Evolutionary conservation across 192 early-diverging fungal genomes (phyloP).

Genomic region (Funneliformis geosporum): DNA sequence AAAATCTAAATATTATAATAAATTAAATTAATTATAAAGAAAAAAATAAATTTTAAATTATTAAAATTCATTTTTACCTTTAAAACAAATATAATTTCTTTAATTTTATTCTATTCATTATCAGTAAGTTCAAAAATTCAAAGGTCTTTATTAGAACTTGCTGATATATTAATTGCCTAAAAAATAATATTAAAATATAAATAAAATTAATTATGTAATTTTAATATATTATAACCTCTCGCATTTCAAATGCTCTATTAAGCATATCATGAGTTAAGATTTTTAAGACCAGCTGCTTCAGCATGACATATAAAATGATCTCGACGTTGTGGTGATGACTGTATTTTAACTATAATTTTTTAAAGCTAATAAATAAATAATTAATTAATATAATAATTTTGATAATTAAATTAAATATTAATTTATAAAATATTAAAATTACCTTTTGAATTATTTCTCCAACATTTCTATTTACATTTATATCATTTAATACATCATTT

Average conservation of each 20-base stretch:
- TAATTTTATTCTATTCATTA: too few relatives aligned
- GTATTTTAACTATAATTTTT: conserved; percentile 16
- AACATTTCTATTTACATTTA: background rate
- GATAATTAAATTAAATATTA: too few relatives aligned
- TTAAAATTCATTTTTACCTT: too few relatives aligned
- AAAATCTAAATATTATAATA: too few relatives aligned
- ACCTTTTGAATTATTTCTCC: background rate
- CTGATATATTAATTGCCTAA: background rate
- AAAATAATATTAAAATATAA: background rate
- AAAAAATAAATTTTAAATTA: too few relatives aligned
- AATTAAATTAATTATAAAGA: too few relatives aligned
- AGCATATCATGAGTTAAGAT: background rate
- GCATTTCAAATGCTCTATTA: background rate
- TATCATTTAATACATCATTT: background rate
- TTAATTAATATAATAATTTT: background rate
- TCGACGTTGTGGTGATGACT: conserved; percentile 13
- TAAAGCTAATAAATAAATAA: background rate
- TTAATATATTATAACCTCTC: background rate
- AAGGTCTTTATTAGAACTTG: conserved; percentile 3
- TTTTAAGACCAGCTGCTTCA: background rate
- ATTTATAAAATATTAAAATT: background rate
- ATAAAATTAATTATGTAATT: background rate
- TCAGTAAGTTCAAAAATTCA: too few relatives aligned
- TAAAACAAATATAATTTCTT: too few relatives aligned
- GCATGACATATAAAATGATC: background rate